Evolutionary conservation across 257 asterid genomes (phyloP).

Genomic region (Solanum chilense): DNA sequence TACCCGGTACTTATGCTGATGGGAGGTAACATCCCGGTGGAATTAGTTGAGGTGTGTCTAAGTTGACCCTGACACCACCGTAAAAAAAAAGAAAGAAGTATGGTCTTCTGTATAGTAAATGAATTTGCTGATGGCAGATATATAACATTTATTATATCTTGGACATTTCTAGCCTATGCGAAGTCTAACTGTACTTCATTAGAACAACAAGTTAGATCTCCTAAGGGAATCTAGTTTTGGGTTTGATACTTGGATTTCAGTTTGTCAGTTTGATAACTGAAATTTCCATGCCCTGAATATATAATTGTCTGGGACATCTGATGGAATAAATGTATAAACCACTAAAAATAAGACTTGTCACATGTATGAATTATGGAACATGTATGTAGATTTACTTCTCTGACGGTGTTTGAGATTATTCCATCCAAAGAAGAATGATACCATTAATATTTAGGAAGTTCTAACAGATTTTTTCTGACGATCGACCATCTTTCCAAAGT

Average conservation of each 20-base stretch:
- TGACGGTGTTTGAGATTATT: not conserved
- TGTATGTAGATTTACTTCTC: not conserved
- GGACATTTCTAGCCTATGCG: not conserved
- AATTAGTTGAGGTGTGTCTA: not conserved
- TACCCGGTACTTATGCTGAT: not conserved
- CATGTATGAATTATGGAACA: not conserved
- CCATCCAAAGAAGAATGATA: not conserved
- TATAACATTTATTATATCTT: not conserved
- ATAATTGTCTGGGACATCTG: not conserved
- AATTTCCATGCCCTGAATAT: not conserved
- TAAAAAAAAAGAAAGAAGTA: not conserved
- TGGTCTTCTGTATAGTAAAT: not conserved
- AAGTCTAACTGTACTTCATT: not conserved
- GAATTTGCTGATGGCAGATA: not conserved
- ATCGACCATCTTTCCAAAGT: not conserved
- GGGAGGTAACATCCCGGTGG: not conserved
- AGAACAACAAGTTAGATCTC: not conserved
- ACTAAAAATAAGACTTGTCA: not conserved
- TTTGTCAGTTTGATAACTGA: not conserved
- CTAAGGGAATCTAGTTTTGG: not conserved
- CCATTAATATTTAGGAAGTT: not conserved
- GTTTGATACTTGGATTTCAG: not conserved
- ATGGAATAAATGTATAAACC: not conserved
- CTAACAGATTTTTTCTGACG: not conserved
- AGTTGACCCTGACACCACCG: not conserved